Conservation (phyloP, 345 rosid genomes). For the Chamaenerion angustifolium region DNA sequence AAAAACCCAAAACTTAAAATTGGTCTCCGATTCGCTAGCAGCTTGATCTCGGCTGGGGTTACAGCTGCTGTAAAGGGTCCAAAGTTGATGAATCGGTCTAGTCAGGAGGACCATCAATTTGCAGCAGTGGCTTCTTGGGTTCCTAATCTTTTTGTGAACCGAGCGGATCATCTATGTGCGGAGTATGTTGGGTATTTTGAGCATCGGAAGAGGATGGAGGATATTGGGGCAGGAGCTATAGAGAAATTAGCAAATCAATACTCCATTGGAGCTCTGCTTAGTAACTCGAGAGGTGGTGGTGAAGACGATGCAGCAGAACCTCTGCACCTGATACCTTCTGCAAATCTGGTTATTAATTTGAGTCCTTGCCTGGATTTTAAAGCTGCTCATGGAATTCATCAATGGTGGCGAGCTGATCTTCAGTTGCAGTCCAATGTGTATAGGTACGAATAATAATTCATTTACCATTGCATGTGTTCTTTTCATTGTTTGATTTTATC, state of each 20-base stretch:
- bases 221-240: slow-evolving; percentile 55
- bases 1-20: slow-evolving; percentile 49
- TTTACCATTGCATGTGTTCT: neutral
- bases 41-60: slow-evolving; percentile 75
- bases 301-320: slow-evolving; percentile 48
- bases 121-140: slow-evolving; percentile 43
- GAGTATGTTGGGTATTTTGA: slow-evolving; percentile 80
- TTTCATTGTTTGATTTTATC: neutral
- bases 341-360: slow-evolving; percentile 38
- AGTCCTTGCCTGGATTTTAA: slow-evolving; percentile 32
- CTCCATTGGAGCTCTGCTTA: slow-evolving; percentile 53
- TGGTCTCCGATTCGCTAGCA: slow-evolving; percentile 52
- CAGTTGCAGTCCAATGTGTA: slow-evolving; percentile 36
- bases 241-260: slow-evolving; percentile 59
- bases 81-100: slow-evolving; percentile 15
- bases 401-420: slow-evolving; percentile 74
- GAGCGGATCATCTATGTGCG: slow-evolving; percentile 54
- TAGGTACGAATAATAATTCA: slow-evolving; percentile 25
- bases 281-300: slow-evolving; percentile 40
- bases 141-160: slow-evolving; percentile 51
- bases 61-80: slow-evolving; percentile 45
- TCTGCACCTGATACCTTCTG: slow-evolving; percentile 63
- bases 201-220: slow-evolving; percentile 82
- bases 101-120: slow-evolving; percentile 29
- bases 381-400: slow-evolving; percentile 84